These are phyloP conservation scores for Colletotrichum agaves DNA, from an alignment of 2,329 filamentous ascomycete species.

Conservation along the genomic window DNA sequence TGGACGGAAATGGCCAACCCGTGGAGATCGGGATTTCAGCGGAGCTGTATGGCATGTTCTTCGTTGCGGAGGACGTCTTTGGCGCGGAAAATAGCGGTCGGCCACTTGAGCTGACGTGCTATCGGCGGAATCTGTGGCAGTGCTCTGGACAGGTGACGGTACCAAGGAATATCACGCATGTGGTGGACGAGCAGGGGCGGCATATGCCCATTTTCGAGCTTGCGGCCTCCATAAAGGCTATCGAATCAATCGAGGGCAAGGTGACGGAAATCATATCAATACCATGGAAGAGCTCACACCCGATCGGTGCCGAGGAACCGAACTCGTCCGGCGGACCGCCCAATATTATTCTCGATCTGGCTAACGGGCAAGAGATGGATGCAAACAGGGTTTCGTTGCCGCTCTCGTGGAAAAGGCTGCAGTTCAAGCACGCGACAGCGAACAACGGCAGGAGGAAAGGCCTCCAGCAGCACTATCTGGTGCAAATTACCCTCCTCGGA, in stretches of 20 bases:
- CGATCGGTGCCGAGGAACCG: constrained; percentile 59
- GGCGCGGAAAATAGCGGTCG: constrained; percentile 65
- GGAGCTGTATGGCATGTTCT: constrained; percentile 89
- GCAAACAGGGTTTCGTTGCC: constrained; percentile 82
- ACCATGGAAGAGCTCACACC: constrained; percentile 86
- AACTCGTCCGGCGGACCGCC: constrained; percentile 63
- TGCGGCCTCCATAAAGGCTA: constrained; percentile 83
- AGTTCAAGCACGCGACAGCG: constrained; percentile 95
- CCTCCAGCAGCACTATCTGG: constrained; percentile 92
- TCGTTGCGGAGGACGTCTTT: constrained; percentile 85
- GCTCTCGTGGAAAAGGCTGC: constrained; percentile 91
- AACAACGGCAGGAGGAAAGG: constrained; percentile 96
- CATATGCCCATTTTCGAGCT: constrained; percentile 81
- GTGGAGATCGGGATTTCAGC: constrained; percentile 72
- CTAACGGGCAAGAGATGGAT: constrained; percentile 75
- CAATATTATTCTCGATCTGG: constrained; percentile 64
- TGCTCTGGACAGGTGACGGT: constrained; percentile 88
- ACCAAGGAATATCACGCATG: constrained; percentile 76
- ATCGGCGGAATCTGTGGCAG: constrained; percentile 93
- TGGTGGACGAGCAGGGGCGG: constrained; percentile 79
- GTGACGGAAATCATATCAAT: constrained; percentile 94
- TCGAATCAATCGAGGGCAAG: constrained; percentile 93
- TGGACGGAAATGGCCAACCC: constrained; percentile 73
- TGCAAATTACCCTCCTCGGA: constrained; percentile 84
- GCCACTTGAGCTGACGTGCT: constrained; percentile 89